Conservation (phyloP, 495 filamentous ascomycete species). For the Hyphodiscus hymeniophilus region DNA sequence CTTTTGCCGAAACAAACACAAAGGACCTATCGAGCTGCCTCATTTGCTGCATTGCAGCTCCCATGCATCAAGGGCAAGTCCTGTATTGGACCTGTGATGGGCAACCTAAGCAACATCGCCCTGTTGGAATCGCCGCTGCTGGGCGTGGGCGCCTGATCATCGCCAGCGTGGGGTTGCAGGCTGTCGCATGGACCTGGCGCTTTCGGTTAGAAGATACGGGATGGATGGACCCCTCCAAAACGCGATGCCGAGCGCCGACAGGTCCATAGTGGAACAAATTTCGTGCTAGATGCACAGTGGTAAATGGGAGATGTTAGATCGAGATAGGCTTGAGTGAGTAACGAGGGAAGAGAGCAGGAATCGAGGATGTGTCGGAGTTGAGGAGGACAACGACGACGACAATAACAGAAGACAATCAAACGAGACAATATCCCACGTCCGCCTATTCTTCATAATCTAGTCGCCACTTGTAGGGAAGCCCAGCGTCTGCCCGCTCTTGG, state of each 20-base stretch:
- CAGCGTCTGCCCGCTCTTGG: not conserved
- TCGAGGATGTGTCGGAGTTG: no score
- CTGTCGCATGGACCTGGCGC: not conserved
- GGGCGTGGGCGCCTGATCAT: no score
- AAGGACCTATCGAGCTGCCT: not conserved
- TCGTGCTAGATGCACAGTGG: not conserved
- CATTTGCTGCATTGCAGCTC: not conserved
- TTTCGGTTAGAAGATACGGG: not conserved
- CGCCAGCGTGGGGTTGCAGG: slow-evolving; percentile 3
- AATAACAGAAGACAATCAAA: not conserved
- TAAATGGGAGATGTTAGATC: no score
- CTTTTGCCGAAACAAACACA: no score
- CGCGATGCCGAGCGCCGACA: no score
- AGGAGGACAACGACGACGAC: no score
- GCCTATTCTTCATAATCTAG: not conserved
- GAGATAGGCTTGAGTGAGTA: no score
- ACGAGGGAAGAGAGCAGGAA: no score
- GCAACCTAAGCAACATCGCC: not conserved
- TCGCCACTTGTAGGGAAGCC: not conserved
- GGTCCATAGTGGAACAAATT: no score
- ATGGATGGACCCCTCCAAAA: slow-evolving; percentile 1
- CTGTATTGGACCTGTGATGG: not conserved
- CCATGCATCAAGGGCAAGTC: not conserved
- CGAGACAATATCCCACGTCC: not conserved
- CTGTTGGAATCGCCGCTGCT: not conserved